phyloP scores from a whole-genome alignment of 1,139 yeast genomes.

The Blastobotrys raffinosifermentans region DNA sequence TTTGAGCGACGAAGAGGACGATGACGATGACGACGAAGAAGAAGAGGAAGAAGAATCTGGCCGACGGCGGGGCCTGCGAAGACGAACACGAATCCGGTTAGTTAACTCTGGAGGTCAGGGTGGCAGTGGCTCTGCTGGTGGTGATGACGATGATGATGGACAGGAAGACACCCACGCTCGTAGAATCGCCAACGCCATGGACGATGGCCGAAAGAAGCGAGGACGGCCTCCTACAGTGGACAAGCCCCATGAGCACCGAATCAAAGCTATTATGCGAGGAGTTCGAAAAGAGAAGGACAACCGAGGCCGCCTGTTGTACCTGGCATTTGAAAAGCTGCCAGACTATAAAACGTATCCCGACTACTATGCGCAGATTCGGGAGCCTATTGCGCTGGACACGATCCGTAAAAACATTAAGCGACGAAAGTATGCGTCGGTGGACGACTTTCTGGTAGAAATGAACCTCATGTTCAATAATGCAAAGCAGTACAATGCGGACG shows the following conservation, averaged over 20 bases:
- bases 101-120: neutral
- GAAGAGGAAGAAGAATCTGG: slow-evolving; percentile 14
- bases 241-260: slow-evolving; percentile 87
- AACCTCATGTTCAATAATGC: slow-evolving; percentile 70
- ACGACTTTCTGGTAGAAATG: slow-evolving; percentile 70
- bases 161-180: too few species aligned
- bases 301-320: slow-evolving; percentile 42
- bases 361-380: slow-evolving; percentile 56
- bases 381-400: slow-evolving; percentile 77
- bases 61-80: neutral
- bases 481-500: slow-evolving; percentile 57
- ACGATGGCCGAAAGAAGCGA: slow-evolving; percentile 56
- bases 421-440: slow-evolving; percentile 72
- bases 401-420: slow-evolving; percentile 81
- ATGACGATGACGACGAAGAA: slow-evolving; percentile 14
- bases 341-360: slow-evolving; percentile 60
- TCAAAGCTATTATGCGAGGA: slow-evolving; percentile 76
- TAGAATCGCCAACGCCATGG: neutral
- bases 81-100: neutral
- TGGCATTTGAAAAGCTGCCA: slow-evolving; percentile 76
- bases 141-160: slow-evolving; percentile 13
- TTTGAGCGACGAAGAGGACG: slow-evolving; percentile 15
- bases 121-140: neutral
- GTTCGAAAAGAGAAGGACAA: slow-evolving; percentile 66
- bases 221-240: slow-evolving; percentile 97